Evolutionary conservation across 2,329 filamentous ascomycete species (phyloP).

Genomic region (Lojkania enalia): DNA sequence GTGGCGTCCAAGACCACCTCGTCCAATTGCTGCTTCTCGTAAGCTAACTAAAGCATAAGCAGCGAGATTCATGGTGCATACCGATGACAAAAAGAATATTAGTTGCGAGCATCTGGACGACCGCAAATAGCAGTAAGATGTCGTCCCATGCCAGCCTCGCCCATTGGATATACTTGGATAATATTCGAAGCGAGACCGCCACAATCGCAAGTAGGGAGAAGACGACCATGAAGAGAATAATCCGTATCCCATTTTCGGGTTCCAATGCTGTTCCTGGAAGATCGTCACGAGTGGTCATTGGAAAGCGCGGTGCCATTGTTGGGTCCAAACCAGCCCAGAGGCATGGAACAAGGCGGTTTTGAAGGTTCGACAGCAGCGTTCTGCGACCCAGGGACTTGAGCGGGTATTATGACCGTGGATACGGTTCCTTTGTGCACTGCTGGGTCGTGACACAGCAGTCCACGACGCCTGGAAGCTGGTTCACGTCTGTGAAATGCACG

Average conservation of each 20-base stretch:
- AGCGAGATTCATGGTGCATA: neutral
- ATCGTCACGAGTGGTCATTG: neutral
- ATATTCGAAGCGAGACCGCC: neutral
- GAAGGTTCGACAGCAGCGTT: no score
- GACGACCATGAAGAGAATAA: constrained; percentile 2
- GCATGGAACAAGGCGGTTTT: no score
- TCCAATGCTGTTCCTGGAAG: neutral
- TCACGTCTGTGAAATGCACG: no score
- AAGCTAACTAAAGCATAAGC: neutral
- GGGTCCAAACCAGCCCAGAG: no score
- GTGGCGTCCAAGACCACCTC: constrained; percentile 6
- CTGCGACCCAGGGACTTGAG: no score
- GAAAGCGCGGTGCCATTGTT: neutral
- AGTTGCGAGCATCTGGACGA: constrained; percentile 3
- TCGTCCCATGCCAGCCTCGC: constrained; percentile 3
- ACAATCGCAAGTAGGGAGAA: neutral
- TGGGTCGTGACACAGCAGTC: no score
- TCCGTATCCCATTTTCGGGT: neutral
- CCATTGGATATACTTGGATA: constrained; percentile 8
- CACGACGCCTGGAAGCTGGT: no score
- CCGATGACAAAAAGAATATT: constrained; percentile 4
- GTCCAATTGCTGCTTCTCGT: constrained; percentile 1
- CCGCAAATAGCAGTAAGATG: constrained; percentile 4
- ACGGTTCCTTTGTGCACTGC: no score
- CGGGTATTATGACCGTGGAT: no score